Evolutionary conservation across 2,329 filamentous ascomycete species (phyloP).

Genomic region (Microcyclosporella mali): DNA sequence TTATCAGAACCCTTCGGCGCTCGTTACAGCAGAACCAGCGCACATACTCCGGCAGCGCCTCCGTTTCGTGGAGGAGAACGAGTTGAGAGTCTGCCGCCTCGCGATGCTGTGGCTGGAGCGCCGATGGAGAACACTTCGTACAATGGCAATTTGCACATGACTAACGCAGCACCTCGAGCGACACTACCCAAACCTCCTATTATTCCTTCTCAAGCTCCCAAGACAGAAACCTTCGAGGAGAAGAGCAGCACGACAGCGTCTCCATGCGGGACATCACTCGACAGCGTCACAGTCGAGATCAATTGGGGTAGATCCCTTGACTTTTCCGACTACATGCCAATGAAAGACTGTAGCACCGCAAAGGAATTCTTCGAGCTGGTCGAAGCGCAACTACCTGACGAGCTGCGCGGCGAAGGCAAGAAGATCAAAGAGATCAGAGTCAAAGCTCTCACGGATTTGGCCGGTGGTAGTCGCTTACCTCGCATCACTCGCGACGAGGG

Average conservation of each 20-base stretch:
- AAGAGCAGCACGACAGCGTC: neutral
- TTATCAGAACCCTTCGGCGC: too few species aligned
- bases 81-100: too few species aligned
- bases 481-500: slow-evolving; percentile 7
- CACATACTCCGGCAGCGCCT: too few species aligned
- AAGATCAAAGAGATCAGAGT: slow-evolving; percentile 8
- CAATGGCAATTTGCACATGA: too few species aligned
- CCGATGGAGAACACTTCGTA: too few species aligned
- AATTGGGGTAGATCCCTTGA: slow-evolving; percentile 9
- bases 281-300: slow-evolving; percentile 7
- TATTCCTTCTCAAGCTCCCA: neutral
- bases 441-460: slow-evolving; percentile 3
- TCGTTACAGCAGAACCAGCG: too few species aligned
- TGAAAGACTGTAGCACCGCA: slow-evolving; percentile 1
- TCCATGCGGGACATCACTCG: neutral
- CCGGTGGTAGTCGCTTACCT: slow-evolving; percentile 1
- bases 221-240: neutral
- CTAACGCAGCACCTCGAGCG: too few species aligned
- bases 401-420: slow-evolving; percentile 2
- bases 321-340: slow-evolving; percentile 4
- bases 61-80: too few species aligned
- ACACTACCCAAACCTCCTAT: too few species aligned
- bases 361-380: slow-evolving; percentile 7
- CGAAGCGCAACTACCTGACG: slow-evolving; percentile 9
- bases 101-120: too few species aligned